These are phyloP conservation scores for Mimosa pudica DNA, from an alignment of 306 rosid species.

Conservation along the genomic window DNA sequence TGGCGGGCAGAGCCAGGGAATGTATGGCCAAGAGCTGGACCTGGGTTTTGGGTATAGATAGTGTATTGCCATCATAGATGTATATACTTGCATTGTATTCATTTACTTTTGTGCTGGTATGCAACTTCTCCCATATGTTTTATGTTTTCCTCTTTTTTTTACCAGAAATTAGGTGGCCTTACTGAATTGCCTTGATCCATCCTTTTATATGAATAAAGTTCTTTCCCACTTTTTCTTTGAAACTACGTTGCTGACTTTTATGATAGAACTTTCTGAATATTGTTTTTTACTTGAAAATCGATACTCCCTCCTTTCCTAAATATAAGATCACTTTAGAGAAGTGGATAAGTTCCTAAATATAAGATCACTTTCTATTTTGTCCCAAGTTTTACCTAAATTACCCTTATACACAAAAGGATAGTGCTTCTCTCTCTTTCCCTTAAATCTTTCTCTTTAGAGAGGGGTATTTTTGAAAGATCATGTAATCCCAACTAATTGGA, in stretches of 20 bases:
- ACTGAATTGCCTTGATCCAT: not conserved
- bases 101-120: not conserved
- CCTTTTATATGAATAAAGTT: not conserved
- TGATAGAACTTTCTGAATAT: not conserved
- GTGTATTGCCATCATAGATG: slow-evolving; percentile 33
- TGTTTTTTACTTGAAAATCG: not conserved
- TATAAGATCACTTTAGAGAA: no score
- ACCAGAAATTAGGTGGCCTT: not conserved
- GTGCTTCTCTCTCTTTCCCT: no score
- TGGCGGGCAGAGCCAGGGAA: slow-evolving; percentile 57
- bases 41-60: slow-evolving; percentile 84
- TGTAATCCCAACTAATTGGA: no score
- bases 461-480: no score
- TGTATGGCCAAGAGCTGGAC: slow-evolving; percentile 74
- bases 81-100: not conserved
- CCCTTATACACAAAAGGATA: no score
- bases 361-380: no score
- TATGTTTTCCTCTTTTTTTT: not conserved
- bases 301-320: not conserved
- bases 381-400: no score
- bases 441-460: no score
- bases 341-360: no score
- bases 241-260: not conserved
- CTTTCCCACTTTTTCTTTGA: not conserved
- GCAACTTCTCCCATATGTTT: not conserved